Evolutionary conservation across 306 rosid species (phyloP), one percentile per base, ranked within the genome.

Genomic region (Cucurbita pepo): DNA sequence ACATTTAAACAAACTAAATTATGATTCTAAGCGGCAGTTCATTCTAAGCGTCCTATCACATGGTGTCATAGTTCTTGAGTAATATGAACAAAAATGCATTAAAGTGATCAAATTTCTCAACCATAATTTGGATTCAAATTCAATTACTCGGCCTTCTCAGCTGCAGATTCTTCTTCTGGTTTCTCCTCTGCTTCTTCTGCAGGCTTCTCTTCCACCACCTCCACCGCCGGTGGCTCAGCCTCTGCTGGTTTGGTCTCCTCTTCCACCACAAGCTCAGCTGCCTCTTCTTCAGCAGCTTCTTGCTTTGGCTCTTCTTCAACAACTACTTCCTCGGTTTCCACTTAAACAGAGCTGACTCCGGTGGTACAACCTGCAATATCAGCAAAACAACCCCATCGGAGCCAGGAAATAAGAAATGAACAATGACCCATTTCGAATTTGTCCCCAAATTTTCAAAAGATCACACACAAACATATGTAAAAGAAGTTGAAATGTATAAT

Each of bases 331-430:
- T 74, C 81, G 12, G 85, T 75, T 56, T 83, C 89, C 50, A 53
- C 87, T 62, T 83, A 80, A 11, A 43, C 77, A 0, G 82, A 45
- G 90, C 88, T 60, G 80, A 71, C 71, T 78, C 75, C 79, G 86
- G 88, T 67, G 86, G 62, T 78, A 74, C 88, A 83, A 89, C 87
- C 97, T 89, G 60, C 79, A 54, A 63, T 45, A 61, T 50, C 22
- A 8, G 4, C 5, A 40, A 11, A 43, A 43, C 12, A 43, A 2
- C 47, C 47, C 10, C 11, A 43, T 43, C 47, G 47, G 47, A 43
- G 47, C 11, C 10, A 43, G 47, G 47, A 43, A 43, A 43, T 9
- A 43, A 8, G 10, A 10, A 43, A 50, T 13, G 8, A 50, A 50
- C 54, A 50, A 50, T 50, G 54, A 50, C 54, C 7, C 54, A 50